Evolutionary conservation across 2,329 filamentous ascomycete genomes (phyloP).

Genomic region (Aureobasidium leucospermi): DNA sequence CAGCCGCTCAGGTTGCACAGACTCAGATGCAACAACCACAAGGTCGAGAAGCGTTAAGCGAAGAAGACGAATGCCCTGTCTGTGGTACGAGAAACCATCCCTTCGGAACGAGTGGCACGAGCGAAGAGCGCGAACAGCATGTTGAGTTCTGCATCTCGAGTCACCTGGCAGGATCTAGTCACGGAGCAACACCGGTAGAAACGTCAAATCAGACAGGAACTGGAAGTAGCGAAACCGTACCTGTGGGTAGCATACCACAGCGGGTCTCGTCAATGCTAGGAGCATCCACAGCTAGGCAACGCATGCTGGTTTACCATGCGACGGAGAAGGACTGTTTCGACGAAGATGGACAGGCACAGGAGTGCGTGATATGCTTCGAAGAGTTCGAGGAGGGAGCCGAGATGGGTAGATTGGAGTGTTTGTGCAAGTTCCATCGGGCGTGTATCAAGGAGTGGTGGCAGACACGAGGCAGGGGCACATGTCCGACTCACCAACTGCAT

Average conservation of each 20-base stretch:
- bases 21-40: background rate
- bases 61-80: slow-evolving; percentile 74
- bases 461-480: slow-evolving; percentile 47
- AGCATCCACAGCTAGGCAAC: slow-evolving; percentile 20
- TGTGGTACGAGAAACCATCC: slow-evolving; percentile 63
- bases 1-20: background rate
- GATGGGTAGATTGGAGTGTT: slow-evolving; percentile 54
- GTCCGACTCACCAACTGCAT: slow-evolving; percentile 52
- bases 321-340: slow-evolving; percentile 58
- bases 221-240: background rate
- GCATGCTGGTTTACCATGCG: slow-evolving; percentile 48
- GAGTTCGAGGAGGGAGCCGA: slow-evolving; percentile 55
- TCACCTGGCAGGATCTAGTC: slow-evolving; percentile 18
- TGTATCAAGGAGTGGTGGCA: slow-evolving; percentile 58
- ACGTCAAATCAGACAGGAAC: background rate
- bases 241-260: background rate
- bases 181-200: slow-evolving; percentile 9
- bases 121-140: slow-evolving; percentile 14
- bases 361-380: slow-evolving; percentile 59
- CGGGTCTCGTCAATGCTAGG: slow-evolving; percentile 7
- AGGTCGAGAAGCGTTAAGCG: slow-evolving; percentile 26
- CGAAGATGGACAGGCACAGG: slow-evolving; percentile 44
- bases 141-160: slow-evolving; percentile 24
- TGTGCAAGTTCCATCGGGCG: slow-evolving; percentile 56
- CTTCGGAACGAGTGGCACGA: slow-evolving; percentile 12